These are phyloP conservation scores for Malus fusca DNA, from an alignment of 306 rosid species.

Conservation along the genomic window DNA sequence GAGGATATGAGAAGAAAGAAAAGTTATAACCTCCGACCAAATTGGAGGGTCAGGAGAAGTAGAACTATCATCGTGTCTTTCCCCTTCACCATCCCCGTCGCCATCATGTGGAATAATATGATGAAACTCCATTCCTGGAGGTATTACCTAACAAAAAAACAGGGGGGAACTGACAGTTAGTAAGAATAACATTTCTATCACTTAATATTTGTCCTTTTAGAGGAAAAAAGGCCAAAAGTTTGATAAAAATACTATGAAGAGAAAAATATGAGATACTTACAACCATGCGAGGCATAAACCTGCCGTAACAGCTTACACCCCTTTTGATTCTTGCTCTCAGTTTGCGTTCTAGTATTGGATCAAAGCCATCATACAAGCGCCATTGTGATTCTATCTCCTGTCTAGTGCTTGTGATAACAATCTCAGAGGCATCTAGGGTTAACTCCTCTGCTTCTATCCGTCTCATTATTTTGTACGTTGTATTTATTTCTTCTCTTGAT, in stretches of 20 bases:
- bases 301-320: slow-evolving; percentile 51
- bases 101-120: slow-evolving; percentile 48
- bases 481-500: slow-evolving; percentile 51
- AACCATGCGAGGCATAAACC: slow-evolving; percentile 58
- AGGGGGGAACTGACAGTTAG: neutral
- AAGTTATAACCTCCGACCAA: slow-evolving; percentile 47
- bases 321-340: slow-evolving; percentile 49
- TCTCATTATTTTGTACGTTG: slow-evolving; percentile 54
- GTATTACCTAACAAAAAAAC: slow-evolving; percentile 39
- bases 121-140: slow-evolving; percentile 67
- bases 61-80: slow-evolving; percentile 32
- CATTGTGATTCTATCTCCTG: slow-evolving; percentile 64
- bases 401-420: slow-evolving; percentile 55
- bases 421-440: slow-evolving; percentile 54
- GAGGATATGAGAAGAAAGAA: neutral
- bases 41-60: slow-evolving; percentile 42
- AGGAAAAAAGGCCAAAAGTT: neutral
- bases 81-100: slow-evolving; percentile 39
- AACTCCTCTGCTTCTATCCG: slow-evolving; percentile 63
- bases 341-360: slow-evolving; percentile 54
- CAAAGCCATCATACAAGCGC: slow-evolving; percentile 64
- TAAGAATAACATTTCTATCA: neutral
- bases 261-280: slow-evolving; percentile 31
- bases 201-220: neutral
- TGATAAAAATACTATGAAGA: neutral